Conservation (phyloP, 2,329 filamentous ascomycete genomes). For the Cadophora luteo-olivacea region DNA sequence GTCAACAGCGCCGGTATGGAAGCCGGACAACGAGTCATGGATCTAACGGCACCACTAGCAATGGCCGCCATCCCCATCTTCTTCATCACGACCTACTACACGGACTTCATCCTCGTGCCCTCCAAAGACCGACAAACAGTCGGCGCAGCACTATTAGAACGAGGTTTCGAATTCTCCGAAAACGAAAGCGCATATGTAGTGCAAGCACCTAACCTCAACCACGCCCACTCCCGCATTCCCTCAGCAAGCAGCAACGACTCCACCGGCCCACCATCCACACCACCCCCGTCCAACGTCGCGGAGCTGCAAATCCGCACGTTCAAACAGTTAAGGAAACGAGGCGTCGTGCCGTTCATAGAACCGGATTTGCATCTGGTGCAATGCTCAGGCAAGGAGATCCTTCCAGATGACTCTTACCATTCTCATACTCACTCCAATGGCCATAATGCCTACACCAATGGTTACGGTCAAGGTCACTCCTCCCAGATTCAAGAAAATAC, state of each 20-base stretch:
- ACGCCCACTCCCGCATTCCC: constrained; percentile 42
- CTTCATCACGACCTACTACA: constrained; percentile 98
- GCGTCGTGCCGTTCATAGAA: constrained; percentile 76
- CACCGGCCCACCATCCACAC: constrained; percentile 60
- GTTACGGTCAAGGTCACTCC: background rate
- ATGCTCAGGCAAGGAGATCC: constrained; percentile 69
- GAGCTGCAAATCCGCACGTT: constrained; percentile 88
- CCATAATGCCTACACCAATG: constrained; percentile 27
- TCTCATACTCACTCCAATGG: constrained; percentile 47
- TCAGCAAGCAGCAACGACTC: background rate
- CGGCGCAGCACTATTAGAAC: constrained; percentile 74
- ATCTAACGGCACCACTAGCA: constrained; percentile 88
- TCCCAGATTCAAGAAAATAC: constrained; percentile 29
- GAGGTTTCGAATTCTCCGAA: constrained; percentile 85
- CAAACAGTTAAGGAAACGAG: constrained; percentile 76
- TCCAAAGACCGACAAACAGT: constrained; percentile 76
- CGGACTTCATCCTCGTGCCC: constrained; percentile 94
- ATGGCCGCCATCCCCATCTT: constrained; percentile 95
- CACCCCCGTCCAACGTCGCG: constrained; percentile 76
- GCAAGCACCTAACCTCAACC: constrained; percentile 48
- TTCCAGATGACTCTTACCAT: constrained; percentile 44
- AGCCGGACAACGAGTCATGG: constrained; percentile 88
- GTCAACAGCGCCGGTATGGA: constrained; percentile 91
- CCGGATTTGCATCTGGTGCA: constrained; percentile 75
- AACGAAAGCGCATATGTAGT: constrained; percentile 69